phyloP scores from a whole-genome alignment of 495 filamentous ascomycete genomes.

The Cryomyces minteri region DNA sequence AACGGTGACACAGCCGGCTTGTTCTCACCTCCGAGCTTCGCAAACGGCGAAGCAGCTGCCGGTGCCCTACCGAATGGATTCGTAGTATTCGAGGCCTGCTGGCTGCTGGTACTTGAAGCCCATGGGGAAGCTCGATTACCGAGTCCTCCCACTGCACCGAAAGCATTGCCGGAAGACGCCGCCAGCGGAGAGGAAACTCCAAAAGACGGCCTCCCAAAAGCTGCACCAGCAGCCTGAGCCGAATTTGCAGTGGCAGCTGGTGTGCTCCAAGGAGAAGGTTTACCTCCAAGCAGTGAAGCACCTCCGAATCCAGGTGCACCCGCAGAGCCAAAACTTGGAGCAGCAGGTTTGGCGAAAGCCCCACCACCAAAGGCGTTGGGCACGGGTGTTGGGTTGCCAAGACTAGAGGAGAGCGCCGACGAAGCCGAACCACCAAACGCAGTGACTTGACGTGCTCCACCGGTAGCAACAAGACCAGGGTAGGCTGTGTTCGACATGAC shows the following conservation, averaged over 20 bases:
- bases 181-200: background rate
- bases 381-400: background rate
- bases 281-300: constrained; percentile 7
- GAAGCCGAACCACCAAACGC: constrained; percentile 5
- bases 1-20: constrained; percentile 3
- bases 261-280: constrained; percentile 7
- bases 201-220: constrained; percentile 12
- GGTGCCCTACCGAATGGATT: background rate
- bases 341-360: constrained; percentile 3
- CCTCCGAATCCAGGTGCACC: constrained; percentile 11
- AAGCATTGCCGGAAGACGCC: background rate
- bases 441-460: constrained; percentile 8
- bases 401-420: constrained; percentile 5
- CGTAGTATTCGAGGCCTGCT: background rate
- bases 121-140: constrained; percentile 1
- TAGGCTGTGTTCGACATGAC: constrained; percentile 56
- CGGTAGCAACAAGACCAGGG: constrained; percentile 38
- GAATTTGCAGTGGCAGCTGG: constrained; percentile 1
- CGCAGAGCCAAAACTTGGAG: constrained; percentile 9
- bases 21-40: constrained; percentile 1
- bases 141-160: constrained; percentile 1
- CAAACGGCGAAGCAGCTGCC: constrained; percentile 10
- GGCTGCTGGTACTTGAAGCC: background rate
- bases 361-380: background rate
- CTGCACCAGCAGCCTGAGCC: constrained; percentile 1